These are phyloP conservation scores for Thermochaetoides dissita DNA, from an alignment of 2,329 filamentous ascomycete species.

Conservation along the genomic window DNA sequence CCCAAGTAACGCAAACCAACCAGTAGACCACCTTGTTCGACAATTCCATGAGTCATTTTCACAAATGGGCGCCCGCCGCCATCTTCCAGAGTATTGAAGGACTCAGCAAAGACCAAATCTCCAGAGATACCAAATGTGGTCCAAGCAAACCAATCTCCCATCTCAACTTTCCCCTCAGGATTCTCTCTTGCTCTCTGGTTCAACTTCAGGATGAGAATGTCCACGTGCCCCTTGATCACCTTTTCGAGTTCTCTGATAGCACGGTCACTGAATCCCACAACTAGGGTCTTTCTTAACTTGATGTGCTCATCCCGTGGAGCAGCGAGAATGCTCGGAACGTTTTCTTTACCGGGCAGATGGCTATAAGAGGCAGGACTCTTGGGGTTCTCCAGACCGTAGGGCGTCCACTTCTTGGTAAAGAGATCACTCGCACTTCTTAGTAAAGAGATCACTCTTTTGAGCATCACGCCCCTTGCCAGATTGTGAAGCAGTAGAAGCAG, in stretches of 20 bases:
- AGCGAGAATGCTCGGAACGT: constrained; percentile 6
- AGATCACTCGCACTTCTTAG: too few relatives aligned
- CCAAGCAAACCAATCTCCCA: constrained; percentile 12
- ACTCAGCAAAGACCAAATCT: constrained; percentile 15
- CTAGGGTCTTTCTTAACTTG: constrained; percentile 5
- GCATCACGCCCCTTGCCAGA: too few relatives aligned
- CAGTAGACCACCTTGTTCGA: not conserved
- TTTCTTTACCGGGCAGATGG: constrained; percentile 6
- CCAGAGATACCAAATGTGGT: constrained; percentile 15
- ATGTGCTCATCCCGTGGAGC: constrained; percentile 6
- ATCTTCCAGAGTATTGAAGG: constrained; percentile 13
- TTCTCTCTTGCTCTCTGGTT: not conserved
- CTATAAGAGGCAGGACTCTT: too few relatives aligned
- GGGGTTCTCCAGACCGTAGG: too few relatives aligned
- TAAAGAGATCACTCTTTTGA: too few relatives aligned
- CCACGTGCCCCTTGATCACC: constrained; percentile 7
- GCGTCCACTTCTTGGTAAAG: too few relatives aligned
- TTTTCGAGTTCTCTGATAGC: constrained; percentile 9
- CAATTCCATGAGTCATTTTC: constrained; percentile 4
- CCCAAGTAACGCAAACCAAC: not conserved
- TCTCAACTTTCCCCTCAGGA: constrained; percentile 8
- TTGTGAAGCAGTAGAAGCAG: too few relatives aligned
- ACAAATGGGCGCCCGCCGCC: constrained; percentile 10
- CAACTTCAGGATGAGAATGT: constrained; percentile 7
- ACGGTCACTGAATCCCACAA: constrained; percentile 11